These are phyloP conservation scores for Xylaria venustula DNA, from an alignment of 495 filamentous ascomycete species.

Conservation along the genomic window DNA sequence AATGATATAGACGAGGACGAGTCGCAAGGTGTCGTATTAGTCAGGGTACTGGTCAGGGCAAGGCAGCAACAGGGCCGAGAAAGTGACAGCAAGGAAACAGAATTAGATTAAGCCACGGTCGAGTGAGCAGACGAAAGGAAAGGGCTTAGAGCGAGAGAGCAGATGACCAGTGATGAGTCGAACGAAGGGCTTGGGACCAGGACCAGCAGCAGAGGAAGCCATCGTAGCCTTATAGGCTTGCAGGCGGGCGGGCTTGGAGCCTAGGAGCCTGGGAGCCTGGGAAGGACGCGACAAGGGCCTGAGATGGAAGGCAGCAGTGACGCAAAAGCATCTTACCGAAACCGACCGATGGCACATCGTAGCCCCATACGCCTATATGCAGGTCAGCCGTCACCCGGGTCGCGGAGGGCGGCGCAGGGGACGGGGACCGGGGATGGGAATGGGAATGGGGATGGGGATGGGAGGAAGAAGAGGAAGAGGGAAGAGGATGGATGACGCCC, in stretches of 20 bases:
- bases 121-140: constrained; percentile 25
- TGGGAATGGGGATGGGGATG: neutral
- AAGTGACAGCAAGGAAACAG: constrained; percentile 16
- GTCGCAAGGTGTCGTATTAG: constrained; percentile 5
- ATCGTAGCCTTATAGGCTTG: constrained; percentile 41
- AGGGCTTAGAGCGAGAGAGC: constrained; percentile 28
- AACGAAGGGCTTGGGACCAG: constrained; percentile 27
- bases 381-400: constrained; percentile 28
- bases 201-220: constrained; percentile 26
- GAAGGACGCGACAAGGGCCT: constrained; percentile 20
- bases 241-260: no score
- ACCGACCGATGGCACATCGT: constrained; percentile 14
- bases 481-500: neutral
- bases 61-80: constrained; percentile 14
- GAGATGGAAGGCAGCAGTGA: constrained; percentile 28
- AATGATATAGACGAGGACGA: constrained; percentile 12
- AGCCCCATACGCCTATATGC: constrained; percentile 26
- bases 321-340: constrained; percentile 21
- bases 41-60: neutral
- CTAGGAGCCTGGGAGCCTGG: no score
- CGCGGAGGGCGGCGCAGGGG: constrained; percentile 30
- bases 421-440: constrained; percentile 4
- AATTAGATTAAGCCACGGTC: constrained; percentile 26
- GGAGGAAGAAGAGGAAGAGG: constrained; percentile 4
- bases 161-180: constrained; percentile 37